Evolutionary conservation across 78 protist genomes (phyloP).

Genomic region (Dictyostelium firmibasis): DNA sequence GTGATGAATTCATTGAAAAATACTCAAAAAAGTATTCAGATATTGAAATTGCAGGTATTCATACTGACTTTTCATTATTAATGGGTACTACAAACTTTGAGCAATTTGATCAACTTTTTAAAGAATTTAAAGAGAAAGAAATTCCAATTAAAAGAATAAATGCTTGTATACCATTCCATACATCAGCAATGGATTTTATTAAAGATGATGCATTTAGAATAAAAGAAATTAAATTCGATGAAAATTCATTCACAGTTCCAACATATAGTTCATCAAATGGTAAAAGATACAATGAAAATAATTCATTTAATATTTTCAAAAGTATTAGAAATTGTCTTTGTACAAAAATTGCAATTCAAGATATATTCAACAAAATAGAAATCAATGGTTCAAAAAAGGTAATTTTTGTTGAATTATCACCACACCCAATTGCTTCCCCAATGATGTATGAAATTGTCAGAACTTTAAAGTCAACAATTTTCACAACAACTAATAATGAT

Average conservation of each 20-base stretch:
- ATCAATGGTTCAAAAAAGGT: not conserved
- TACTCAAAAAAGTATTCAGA: not conserved
- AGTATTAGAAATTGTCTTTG: not conserved
- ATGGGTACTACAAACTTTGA: not conserved
- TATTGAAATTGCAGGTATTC: not conserved
- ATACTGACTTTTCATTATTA: not conserved
- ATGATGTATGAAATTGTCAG: not conserved
- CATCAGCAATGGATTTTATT: not conserved
- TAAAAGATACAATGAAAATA: not conserved
- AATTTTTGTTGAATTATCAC: not conserved
- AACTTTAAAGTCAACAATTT: not conserved
- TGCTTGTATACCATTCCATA: not conserved
- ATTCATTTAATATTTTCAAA: not conserved
- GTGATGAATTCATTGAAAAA: not conserved
- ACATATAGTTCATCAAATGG: not conserved
- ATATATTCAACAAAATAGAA: not conserved
- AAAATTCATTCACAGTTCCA: not conserved
- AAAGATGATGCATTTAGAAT: not conserved
- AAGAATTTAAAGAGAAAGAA: not conserved
- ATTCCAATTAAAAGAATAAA: not conserved
- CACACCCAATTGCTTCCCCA: not conserved
- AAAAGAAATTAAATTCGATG: not conserved
- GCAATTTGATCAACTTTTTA: not conserved
- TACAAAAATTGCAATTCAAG: not conserved
- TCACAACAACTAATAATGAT: not conserved